Evolutionary conservation across 441 rosid genomes (phyloP).

Genomic region (Jatropha multifida): DNA sequence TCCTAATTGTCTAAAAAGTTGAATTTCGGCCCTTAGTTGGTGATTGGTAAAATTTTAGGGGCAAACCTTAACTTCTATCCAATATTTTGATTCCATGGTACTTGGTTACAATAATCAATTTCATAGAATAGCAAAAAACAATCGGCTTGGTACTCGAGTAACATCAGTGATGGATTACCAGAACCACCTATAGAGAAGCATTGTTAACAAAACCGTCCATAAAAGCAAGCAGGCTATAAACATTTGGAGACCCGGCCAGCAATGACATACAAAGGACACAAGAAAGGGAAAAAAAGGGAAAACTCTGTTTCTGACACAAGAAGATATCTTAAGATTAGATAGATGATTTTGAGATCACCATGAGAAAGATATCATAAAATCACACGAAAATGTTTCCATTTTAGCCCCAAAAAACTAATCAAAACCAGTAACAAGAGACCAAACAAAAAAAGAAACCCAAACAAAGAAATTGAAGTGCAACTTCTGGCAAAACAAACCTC

Average conservation of each 20-base stretch:
- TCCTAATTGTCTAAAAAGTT: no score
- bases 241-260: no score
- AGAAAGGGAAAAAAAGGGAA: background rate
- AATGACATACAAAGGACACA: conserved; percentile 11
- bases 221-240: no score
- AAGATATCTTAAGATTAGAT: conserved; percentile 21
- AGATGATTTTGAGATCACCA: conserved; percentile 22
- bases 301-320: conserved; percentile 52
- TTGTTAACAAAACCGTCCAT: no score
- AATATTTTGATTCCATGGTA: background rate
- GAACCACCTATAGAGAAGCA: no score
- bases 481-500: conserved; percentile 18
- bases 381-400: background rate
- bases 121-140: background rate
- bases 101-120: background rate
- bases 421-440: background rate
- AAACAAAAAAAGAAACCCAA: background rate
- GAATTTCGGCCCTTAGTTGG: no score
- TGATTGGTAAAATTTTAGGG: no score
- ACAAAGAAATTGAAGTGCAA: background rate
- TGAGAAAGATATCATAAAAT: conserved; percentile 17
- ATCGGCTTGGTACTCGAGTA: background rate
- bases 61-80: no score
- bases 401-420: background rate
- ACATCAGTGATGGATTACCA: background rate